These are phyloP conservation scores for Oldenlandia corymbosa DNA, from an alignment of 257 asterid species.

Conservation along the genomic window DNA sequence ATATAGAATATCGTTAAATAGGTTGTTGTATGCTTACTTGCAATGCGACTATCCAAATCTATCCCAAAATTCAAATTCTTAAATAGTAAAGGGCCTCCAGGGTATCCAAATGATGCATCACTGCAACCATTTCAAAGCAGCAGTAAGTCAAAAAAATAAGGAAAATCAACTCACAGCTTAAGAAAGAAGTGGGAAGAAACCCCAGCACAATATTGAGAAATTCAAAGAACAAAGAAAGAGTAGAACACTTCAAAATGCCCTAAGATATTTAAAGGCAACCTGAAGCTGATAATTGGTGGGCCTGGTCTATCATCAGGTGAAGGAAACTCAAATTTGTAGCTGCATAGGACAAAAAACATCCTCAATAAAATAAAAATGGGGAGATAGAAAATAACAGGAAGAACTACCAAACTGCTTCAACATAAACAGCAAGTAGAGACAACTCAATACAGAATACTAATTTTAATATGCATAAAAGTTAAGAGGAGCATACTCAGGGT, in stretches of 20 bases:
- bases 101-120: constrained; percentile 98
- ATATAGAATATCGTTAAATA: background rate
- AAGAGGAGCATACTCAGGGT: constrained; percentile 73
- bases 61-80: constrained; percentile 94
- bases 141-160: background rate
- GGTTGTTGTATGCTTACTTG: constrained; percentile 53
- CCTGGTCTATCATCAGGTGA: constrained; percentile 99
- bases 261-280: constrained; percentile 40
- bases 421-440: background rate
- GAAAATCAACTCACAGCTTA: background rate
- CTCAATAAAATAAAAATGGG: constrained; percentile 13
- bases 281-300: constrained; percentile 95
- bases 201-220: background rate
- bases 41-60: constrained; percentile 92
- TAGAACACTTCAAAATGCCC: constrained; percentile 9
- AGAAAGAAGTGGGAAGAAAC: background rate
- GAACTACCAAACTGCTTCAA: background rate
- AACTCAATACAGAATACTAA: background rate
- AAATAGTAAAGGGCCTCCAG: constrained; percentile 83
- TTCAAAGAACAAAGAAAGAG: constrained; percentile 2
- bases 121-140: constrained; percentile 45
- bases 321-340: constrained; percentile 97
- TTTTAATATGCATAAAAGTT: constrained; percentile 2
- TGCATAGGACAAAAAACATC: constrained; percentile 31
- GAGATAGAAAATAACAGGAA: background rate